Evolutionary conservation across 345 rosid species (phyloP), one percentile per base, ranked within the genome.

Genomic region (Eucalyptus tenuipes): DNA sequence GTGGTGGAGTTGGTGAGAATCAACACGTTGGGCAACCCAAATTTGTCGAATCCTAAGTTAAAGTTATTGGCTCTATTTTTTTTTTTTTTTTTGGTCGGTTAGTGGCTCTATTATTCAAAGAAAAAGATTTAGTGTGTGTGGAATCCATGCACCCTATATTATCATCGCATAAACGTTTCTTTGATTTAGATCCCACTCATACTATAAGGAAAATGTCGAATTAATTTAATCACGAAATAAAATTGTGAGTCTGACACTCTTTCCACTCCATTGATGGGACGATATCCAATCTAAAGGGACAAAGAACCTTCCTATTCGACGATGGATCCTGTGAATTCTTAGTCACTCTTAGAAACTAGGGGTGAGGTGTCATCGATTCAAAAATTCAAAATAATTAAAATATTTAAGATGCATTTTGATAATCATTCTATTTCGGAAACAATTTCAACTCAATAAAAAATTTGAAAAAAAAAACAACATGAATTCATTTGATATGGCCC

Each of bases 381-480:
- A 68, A 68, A 33, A 8, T 68, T 68, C 13, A 20, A 68, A 68
- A 8, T 68, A 68, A 71, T 18, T 59, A 7, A 27, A 27, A 25
- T 13, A 27, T 50, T 50, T 50, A 50, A 17, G 1, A 17, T 50
- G 1, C 8, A 50, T 50, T 50, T 50, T 50, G 8, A 50, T 50
- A 17, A 50, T 1, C 4, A 50, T 50, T 50, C 4, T 50, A 1
- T 50, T 50, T 50, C 4, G 4, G 0, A 50, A 50, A 50, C 1
- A 50, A 50, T 17, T 50, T 50, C 4, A 50, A 50, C 55, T 50
- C 4, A 50, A 50, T 50, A 50, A 3, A 50, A 17, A 17, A 17
- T 16, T 50, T 16, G 1, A 47, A 2, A 16, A 50, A 16, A 50
- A 50, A 50, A 17, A 50, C 8, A 50, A 50, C 1, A 50, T 50